Evolutionary conservation across 2,329 filamentous ascomycete species (phyloP).

Genomic region (Pseudocercospora vitis): DNA sequence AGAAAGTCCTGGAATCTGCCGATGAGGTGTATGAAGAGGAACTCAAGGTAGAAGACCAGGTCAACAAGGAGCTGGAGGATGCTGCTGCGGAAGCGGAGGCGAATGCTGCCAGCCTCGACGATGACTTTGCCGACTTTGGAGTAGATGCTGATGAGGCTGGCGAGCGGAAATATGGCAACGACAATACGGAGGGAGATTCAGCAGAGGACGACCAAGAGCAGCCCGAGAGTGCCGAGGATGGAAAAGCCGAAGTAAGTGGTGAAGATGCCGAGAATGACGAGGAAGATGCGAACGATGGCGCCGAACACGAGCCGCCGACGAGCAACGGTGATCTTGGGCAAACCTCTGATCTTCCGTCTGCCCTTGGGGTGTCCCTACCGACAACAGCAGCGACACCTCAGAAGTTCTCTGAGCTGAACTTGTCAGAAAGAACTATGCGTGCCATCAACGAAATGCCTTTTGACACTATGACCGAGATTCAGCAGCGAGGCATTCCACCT

Average conservation of each 20-base stretch:
- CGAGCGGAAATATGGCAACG: constrained; percentile 18
- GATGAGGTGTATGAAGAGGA: constrained; percentile 22
- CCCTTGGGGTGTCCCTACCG: constrained; percentile 58
- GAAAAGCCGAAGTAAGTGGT: constrained; percentile 37
- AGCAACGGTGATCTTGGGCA: constrained; percentile 37
- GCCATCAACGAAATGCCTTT: constrained; percentile 92
- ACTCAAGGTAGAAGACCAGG: constrained; percentile 29
- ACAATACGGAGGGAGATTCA: constrained; percentile 38
- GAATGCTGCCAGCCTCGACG: constrained; percentile 23
- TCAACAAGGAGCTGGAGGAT: constrained; percentile 34
- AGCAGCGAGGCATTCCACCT: constrained; percentile 81
- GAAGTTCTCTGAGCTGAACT: constrained; percentile 76
- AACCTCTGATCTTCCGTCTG: constrained; percentile 54
- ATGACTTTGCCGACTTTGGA: constrained; percentile 41
- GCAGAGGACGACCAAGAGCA: constrained; percentile 37
- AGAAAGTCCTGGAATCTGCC: not conserved
- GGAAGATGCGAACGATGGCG: constrained; percentile 36
- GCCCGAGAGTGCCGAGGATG: constrained; percentile 19
- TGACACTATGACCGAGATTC: constrained; percentile 93
- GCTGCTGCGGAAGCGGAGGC: constrained; percentile 25
- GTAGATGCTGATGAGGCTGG: constrained; percentile 28
- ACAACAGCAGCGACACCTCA: constrained; percentile 62
- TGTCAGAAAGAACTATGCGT: constrained; percentile 85
- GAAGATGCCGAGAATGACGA: constrained; percentile 35
- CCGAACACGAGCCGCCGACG: constrained; percentile 23